phyloP scores from a whole-genome alignment of 345 rosid species.

The Ceriops decandra region DNA sequence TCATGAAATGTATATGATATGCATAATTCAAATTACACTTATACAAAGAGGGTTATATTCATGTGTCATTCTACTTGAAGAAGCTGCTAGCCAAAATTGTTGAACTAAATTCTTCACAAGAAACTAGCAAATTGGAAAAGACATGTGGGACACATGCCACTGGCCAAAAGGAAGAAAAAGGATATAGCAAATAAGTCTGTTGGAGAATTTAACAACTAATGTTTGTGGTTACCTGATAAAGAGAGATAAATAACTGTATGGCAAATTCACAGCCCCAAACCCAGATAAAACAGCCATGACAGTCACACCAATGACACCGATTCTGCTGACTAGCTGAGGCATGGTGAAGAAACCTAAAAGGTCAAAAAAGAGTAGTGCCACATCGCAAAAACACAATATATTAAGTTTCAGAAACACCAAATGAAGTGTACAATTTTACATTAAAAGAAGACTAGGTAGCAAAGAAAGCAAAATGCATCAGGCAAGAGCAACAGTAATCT shows the following conservation, averaged over 20 bases:
- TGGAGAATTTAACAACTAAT: not conserved
- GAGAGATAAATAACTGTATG: conserved; percentile 94
- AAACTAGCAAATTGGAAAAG: too few species aligned
- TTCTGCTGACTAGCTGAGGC: conserved; percentile 95
- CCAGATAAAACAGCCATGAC: conserved; percentile 97
- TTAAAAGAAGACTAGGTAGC: not conserved
- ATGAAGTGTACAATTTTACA: not conserved
- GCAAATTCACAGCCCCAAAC: conserved; percentile 96
- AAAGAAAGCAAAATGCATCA: not conserved
- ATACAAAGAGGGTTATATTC: too few species aligned
- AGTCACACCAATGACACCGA: conserved; percentile 96
- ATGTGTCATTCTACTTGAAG: too few species aligned
- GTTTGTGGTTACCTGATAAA: conserved; percentile 64
- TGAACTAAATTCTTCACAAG: too few species aligned
- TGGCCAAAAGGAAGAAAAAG: not conserved
- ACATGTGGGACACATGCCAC: too few species aligned
- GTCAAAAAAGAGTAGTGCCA: conserved; percentile 11
- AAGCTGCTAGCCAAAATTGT: too few species aligned
- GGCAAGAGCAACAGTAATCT: too few species aligned
- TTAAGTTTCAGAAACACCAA: not conserved
- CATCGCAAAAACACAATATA: not conserved
- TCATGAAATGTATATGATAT: too few species aligned
- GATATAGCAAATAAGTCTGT: not conserved
- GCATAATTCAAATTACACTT: too few species aligned
- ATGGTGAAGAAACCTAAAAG: conserved; percentile 80